phyloP scores from a whole-genome alignment of 1,284 basidiomycete species.

The Apiotrichum akiyoshidainum region DNA sequence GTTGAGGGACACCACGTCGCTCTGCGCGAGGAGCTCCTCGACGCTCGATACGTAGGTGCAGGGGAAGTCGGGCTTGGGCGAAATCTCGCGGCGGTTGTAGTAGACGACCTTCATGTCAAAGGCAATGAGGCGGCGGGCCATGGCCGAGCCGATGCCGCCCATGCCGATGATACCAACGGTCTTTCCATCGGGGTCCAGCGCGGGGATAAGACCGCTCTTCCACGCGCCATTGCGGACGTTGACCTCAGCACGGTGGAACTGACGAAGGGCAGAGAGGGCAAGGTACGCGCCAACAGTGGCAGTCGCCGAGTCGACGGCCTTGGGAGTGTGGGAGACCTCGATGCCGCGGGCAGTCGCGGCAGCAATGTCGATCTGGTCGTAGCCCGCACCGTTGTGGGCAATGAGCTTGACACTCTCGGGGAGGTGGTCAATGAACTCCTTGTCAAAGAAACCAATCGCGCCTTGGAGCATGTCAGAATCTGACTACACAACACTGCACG shows the following conservation, averaged over 20 bases:
- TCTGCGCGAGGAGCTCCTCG: constrained; percentile 66
- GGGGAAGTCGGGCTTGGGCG: constrained; percentile 64
- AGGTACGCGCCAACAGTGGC: constrained; percentile 85
- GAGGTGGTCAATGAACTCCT: constrained; percentile 67
- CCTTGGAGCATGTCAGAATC: constrained; percentile 53
- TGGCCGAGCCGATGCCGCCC: constrained; percentile 72
- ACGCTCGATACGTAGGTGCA: constrained; percentile 65
- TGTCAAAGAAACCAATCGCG: constrained; percentile 71
- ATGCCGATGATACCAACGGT: constrained; percentile 83
- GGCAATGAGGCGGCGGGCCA: constrained; percentile 45
- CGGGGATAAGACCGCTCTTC: constrained; percentile 58
- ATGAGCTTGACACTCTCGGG: constrained; percentile 74
- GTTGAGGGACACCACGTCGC: constrained; percentile 69
- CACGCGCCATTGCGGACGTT: constrained; percentile 60
- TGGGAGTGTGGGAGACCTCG: constrained; percentile 82
- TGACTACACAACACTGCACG: constrained; percentile 55
- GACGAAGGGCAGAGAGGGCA: constrained; percentile 75
- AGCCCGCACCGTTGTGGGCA: constrained; percentile 88
- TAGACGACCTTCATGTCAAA: constrained; percentile 74
- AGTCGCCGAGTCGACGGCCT: constrained; percentile 85
- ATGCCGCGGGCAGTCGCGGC: constrained; percentile 74
- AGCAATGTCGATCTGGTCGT: constrained; percentile 75
- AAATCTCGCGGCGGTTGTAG: constrained; percentile 67
- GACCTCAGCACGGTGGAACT: constrained; percentile 70
- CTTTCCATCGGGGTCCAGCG: constrained; percentile 72